These are phyloP conservation scores for Phytophthora fragariae DNA, from an alignment of 352 stramenopile genomes.

Conservation along the genomic window DNA sequence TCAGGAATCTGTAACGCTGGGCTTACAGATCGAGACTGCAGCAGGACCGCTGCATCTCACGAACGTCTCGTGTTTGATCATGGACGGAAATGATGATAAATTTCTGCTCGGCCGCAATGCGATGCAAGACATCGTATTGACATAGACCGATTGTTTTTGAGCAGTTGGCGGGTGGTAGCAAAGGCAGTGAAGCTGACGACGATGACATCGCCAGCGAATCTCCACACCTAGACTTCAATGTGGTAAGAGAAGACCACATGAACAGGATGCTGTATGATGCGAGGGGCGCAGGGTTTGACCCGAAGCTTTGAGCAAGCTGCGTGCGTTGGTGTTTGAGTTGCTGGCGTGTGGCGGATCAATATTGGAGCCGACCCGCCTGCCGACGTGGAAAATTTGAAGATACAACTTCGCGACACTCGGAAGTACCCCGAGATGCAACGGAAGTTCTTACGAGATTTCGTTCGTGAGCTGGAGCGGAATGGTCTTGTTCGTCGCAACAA, in stretches of 20 bases:
- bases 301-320: neutral
- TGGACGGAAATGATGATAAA: neutral
- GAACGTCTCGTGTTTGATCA: neutral
- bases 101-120: neutral
- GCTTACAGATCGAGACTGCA: neutral
- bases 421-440: neutral
- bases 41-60: slow-evolving; percentile 2
- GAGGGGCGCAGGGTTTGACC: neutral
- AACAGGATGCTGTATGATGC: slow-evolving; percentile 1
- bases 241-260: slow-evolving; percentile 3
- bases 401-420: neutral
- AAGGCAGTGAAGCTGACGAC: neutral
- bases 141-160: slow-evolving; percentile 16
- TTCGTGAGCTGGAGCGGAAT: neutral
- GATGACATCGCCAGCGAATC: slow-evolving; percentile 4
- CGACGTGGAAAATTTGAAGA: neutral
- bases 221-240: neutral
- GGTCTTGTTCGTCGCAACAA: neutral
- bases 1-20: neutral
- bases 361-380: neutral
- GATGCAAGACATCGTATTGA: slow-evolving; percentile 19
- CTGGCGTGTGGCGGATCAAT: neutral
- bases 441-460: neutral
- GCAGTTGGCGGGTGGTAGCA: neutral
- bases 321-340: neutral